Conservation (phyloP, 345 rosid genomes). For the Lumnitzera littorea region DNA sequence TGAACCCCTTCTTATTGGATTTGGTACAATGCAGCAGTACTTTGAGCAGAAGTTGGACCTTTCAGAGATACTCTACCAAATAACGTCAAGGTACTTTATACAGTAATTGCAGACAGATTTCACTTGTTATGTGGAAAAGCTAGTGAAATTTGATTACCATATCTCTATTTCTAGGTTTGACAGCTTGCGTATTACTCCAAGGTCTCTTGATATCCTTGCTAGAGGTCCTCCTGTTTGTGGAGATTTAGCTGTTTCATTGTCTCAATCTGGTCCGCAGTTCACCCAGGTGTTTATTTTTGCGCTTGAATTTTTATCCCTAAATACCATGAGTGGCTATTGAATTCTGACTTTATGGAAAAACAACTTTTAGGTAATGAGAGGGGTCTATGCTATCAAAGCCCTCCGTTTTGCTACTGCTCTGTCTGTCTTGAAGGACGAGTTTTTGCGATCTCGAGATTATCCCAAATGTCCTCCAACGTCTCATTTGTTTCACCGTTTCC, state of each 20-base stretch:
- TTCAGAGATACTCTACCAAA: constrained; percentile 85
- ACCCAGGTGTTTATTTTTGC: constrained; percentile 62
- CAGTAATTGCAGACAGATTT: too few species aligned
- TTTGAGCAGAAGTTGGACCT: constrained; percentile 94
- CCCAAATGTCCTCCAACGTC: constrained; percentile 97
- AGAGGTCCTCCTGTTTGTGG: constrained; percentile 92
- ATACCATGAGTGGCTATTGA: too few species aligned
- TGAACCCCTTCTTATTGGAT: constrained; percentile 97
- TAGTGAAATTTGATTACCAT: constrained; percentile 19
- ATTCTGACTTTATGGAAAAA: too few species aligned
- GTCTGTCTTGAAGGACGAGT: constrained; percentile 88
- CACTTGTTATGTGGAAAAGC: too few species aligned
- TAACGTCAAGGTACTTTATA: constrained; percentile 65
- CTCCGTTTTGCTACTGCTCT: constrained; percentile 90
- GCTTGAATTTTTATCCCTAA: constrained; percentile 1
- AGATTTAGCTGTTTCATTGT: constrained; percentile 93
- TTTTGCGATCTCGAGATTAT: constrained; percentile 96
- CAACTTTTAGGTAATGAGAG: constrained; percentile 55
- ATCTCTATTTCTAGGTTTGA: constrained; percentile 59
- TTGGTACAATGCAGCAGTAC: constrained; percentile 91
- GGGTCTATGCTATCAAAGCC: constrained; percentile 82
- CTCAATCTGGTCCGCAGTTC: constrained; percentile 97
- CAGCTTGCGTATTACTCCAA: constrained; percentile 89
- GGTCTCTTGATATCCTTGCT: constrained; percentile 87
- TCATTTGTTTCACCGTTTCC: constrained; percentile 83